phyloP scores from a whole-genome alignment of 441 rosid species.

The Gossypium aridum region DNA sequence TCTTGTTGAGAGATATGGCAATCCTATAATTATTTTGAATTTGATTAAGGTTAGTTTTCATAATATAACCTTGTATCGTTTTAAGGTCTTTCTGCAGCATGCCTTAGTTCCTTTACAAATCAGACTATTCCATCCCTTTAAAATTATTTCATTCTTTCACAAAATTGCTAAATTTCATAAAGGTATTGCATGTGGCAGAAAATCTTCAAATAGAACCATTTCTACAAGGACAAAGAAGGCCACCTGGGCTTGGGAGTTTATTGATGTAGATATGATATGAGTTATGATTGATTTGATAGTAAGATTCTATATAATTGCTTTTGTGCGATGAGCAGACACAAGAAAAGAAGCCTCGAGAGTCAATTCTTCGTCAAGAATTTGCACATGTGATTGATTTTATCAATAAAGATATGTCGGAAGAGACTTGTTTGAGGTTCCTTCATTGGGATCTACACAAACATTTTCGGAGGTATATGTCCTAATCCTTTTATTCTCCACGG shows the following conservation, averaged over 20 bases:
- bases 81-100: constrained; percentile 1
- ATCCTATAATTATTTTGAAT: constrained; percentile 89
- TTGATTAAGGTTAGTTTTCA: constrained; percentile 71
- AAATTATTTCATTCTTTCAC: background rate
- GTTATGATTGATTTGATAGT: background rate
- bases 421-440: constrained; percentile 69
- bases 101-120: background rate
- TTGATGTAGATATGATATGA: background rate
- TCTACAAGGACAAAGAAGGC: background rate
- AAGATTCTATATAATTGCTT: constrained; percentile 2
- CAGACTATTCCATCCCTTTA: background rate
- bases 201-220: constrained; percentile 1
- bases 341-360: constrained; percentile 95
- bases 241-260: background rate
- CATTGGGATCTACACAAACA: constrained; percentile 92
- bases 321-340: constrained; percentile 47
- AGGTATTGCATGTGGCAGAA: background rate
- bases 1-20: constrained; percentile 90
- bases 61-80: background rate
- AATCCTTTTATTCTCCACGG: background rate
- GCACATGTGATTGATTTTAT: constrained; percentile 86
- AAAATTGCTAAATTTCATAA: constrained; percentile 6
- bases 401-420: constrained; percentile 78
- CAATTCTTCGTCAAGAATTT: constrained; percentile 87
- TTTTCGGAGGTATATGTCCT: constrained; percentile 53